phyloP scores from a whole-genome alignment of 441 rosid genomes.

The Gossypium trilobum region DNA sequence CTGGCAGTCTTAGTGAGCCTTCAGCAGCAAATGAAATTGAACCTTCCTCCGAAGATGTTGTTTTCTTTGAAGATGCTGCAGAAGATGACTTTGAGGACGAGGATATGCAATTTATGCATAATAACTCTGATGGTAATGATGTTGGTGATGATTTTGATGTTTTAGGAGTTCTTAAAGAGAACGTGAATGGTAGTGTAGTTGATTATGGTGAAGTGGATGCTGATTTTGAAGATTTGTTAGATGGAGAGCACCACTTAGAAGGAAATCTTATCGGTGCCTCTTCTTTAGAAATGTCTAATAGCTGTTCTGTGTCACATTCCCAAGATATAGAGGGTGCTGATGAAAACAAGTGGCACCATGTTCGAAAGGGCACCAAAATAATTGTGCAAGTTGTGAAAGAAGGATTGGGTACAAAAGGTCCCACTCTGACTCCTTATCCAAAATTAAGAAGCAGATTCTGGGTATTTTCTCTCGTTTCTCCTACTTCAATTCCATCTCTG shows the following conservation, averaged over 20 bases:
- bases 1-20: slow-evolving; percentile 30
- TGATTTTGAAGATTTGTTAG: slow-evolving; percentile 36
- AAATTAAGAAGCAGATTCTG: slow-evolving; percentile 86
- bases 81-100: slow-evolving; percentile 42
- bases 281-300: slow-evolving; percentile 27
- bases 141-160: slow-evolving; percentile 57
- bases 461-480: slow-evolving; percentile 37
- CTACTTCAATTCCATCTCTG: not conserved
- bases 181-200: slow-evolving; percentile 45
- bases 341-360: slow-evolving; percentile 62
- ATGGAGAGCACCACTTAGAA: slow-evolving; percentile 37
- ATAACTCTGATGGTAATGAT: slow-evolving; percentile 43
- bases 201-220: slow-evolving; percentile 40
- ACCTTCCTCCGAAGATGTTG: slow-evolving; percentile 31
- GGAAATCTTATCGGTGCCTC: slow-evolving; percentile 25
- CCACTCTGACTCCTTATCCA: slow-evolving; percentile 84
- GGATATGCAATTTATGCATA: slow-evolving; percentile 16
- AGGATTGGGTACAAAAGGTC: slow-evolving; percentile 90
- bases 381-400: slow-evolving; percentile 96
- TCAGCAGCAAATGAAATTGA: slow-evolving; percentile 29
- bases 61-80: slow-evolving; percentile 40
- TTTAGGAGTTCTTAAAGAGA: slow-evolving; percentile 37
- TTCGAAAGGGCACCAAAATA: slow-evolving; percentile 79
- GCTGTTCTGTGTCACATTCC: slow-evolving; percentile 26
- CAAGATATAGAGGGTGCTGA: slow-evolving; percentile 26